Evolutionary conservation across 1,139 yeast genomes (phyloP).

Genomic region (Protomyces arabidopsidicola): DNA sequence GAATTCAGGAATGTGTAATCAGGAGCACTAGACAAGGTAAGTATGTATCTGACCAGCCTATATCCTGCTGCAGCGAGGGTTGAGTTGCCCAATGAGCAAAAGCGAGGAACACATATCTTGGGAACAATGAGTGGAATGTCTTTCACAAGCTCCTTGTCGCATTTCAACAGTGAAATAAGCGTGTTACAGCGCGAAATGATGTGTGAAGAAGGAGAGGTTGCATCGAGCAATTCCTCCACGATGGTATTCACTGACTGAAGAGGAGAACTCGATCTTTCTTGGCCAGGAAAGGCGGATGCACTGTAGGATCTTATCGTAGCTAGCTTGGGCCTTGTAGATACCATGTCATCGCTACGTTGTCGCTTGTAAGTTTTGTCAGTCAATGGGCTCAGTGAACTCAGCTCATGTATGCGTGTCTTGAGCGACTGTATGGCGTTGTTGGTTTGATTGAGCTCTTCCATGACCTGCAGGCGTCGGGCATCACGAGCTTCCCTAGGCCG

Average conservation of each 20-base stretch:
- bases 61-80: slow-evolving; percentile 66
- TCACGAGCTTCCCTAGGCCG: slow-evolving; percentile 37
- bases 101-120: not conserved
- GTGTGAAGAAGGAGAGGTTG: not conserved
- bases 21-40: slow-evolving; percentile 51
- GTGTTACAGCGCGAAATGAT: slow-evolving; percentile 60
- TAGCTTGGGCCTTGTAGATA: slow-evolving; percentile 5
- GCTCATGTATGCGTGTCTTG: slow-evolving; percentile 38
- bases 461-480: slow-evolving; percentile 36
- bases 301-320: slow-evolving; percentile 13
- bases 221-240: not conserved
- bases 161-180: slow-evolving; percentile 52
- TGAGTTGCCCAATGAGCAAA: slow-evolving; percentile 3
- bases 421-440: slow-evolving; percentile 40
- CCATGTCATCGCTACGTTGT: slow-evolving; percentile 15
- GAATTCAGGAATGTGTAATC: slow-evolving; percentile 45
- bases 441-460: slow-evolving; percentile 43
- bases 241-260: not conserved
- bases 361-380: slow-evolving; percentile 1
- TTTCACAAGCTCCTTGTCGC: not conserved
- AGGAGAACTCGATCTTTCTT: not conserved
- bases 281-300: not conserved
- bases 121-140: not conserved
- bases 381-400: slow-evolving; percentile 5
- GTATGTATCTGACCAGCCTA: slow-evolving; percentile 62